These are phyloP conservation scores for Papilionanthe hybrid DNA, from an alignment of 116 monocot genomes.

Conservation along the genomic window DNA sequence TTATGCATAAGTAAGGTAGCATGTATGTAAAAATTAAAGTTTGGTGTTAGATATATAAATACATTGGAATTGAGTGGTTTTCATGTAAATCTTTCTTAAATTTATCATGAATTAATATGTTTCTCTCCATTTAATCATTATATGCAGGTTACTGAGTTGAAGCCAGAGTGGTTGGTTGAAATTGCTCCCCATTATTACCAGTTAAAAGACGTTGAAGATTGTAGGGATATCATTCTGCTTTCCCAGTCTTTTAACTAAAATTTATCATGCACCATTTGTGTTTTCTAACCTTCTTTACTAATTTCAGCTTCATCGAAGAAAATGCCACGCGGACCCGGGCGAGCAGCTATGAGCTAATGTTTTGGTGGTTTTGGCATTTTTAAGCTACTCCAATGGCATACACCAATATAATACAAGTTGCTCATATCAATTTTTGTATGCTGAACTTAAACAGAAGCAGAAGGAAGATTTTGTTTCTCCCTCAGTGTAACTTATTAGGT, in stretches of 20 bases:
- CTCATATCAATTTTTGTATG: neutral
- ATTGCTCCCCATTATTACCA: conserved; percentile 98
- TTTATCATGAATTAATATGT: neutral
- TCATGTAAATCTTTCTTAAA: neutral
- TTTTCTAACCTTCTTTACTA: conserved; percentile 7
- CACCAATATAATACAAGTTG: neutral
- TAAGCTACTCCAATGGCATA: neutral
- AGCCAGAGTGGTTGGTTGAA: conserved; percentile 94
- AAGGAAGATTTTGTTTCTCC: neutral
- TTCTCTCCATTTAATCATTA: neutral
- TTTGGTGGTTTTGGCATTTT: neutral
- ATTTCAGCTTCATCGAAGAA: conserved; percentile 70
- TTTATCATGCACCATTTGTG: neutral
- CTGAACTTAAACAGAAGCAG: neutral
- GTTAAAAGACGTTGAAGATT: conserved; percentile 92
- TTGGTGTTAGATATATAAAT: too few species aligned
- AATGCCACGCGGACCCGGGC: conserved; percentile 72
- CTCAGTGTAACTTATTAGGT: too few species aligned
- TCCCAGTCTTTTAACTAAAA: neutral
- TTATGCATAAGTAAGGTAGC: too few species aligned
- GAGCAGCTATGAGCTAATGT: conserved; percentile 25
- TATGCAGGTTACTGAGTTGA: conserved; percentile 77
- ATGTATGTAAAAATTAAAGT: too few species aligned
- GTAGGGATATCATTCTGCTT: conserved; percentile 21
- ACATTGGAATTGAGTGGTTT: too few species aligned